phyloP scores from a whole-genome alignment of 257 asterid species.

The Primulina tabacum region DNA sequence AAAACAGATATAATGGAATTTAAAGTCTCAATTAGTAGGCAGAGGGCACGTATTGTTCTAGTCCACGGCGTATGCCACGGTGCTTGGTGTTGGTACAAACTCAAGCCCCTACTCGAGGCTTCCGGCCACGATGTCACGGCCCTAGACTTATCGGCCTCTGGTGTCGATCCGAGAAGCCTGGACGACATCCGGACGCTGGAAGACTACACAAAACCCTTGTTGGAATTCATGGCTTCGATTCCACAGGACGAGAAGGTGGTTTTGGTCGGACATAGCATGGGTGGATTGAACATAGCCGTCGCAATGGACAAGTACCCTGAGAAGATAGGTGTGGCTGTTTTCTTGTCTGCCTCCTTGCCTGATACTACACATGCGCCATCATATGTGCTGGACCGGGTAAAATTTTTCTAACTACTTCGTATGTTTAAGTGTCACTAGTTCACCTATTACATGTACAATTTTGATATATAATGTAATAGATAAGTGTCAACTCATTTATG shows the following conservation, averaged over 20 bases:
- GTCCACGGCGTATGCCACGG: slow-evolving; percentile 75
- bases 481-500: no score
- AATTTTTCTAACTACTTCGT: not conserved
- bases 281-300: slow-evolving; percentile 46
- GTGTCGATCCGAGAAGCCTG: slow-evolving; percentile 34
- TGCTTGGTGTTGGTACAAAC: slow-evolving; percentile 65
- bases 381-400: slow-evolving; percentile 53
- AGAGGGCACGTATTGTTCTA: slow-evolving; percentile 44
- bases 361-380: slow-evolving; percentile 48
- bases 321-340: slow-evolving; percentile 46
- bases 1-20: no score
- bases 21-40: not conserved
- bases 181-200: slow-evolving; percentile 38
- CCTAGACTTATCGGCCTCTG: slow-evolving; percentile 50
- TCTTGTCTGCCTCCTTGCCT: slow-evolving; percentile 58
- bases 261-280: slow-evolving; percentile 54
- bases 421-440: no score
- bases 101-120: slow-evolving; percentile 56
- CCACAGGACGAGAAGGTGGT: slow-evolving; percentile 52
- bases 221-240: slow-evolving; percentile 42
- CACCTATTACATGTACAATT: no score
- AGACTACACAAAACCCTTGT: slow-evolving; percentile 46
- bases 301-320: slow-evolving; percentile 57
- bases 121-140: slow-evolving; percentile 54
- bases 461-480: no score